Base-by-base conservation (phyloP, 1,284 basidiomycete genomes). In the Irpex sp. region DNA sequence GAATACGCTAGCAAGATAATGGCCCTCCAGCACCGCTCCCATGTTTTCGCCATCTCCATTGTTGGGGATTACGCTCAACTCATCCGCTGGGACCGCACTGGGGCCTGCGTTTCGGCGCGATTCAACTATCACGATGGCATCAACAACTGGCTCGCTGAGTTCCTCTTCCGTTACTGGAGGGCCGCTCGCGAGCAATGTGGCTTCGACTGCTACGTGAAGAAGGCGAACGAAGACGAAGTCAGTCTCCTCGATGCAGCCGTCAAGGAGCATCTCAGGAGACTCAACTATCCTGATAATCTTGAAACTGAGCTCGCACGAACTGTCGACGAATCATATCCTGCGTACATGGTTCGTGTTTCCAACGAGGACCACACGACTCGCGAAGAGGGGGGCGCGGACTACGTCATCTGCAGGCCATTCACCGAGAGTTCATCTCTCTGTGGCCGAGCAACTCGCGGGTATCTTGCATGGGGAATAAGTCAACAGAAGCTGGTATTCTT, bases 41-140 rank as follows among this genome's bases (percentile, higher is more conserved):
- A 21, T 21, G n/a, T 64, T 4, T 61, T 64, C 51, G 33, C 54
- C 49, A 21, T 64, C 51, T 55, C 51, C 33, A 43, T 67, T 5
- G 55, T 71, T 2, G 60, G 47, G 1, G 35, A 66, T 9, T 33
- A 55, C 3, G 69, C 70, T 1, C 59, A 69, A 8, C 59, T 72
- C 46, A 61, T 73, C 13, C 67, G 68, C 47, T 73, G 70, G 69
- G 72, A 74, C 33, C 62, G 64, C 8, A 50, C 67, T 8, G 70
- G 66, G 0, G 64, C 66, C 0, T 17, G 67, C 9, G 68, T 73
- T 8, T 65, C 67, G 0, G 65, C 59, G n/a, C 33, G 19, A 5
- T 68, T 73, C 62, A 50, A 68, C 56, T 68, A 66, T 33, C 47
- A 7, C 1, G 33, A 54, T 8, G 17, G 17, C 26, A 5, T 9